Evolutionary conservation across 177 flowering plant genomes (phyloP), one percentile per base, ranked within the genome.

Genomic region (Tripterygium wilfordii): DNA sequence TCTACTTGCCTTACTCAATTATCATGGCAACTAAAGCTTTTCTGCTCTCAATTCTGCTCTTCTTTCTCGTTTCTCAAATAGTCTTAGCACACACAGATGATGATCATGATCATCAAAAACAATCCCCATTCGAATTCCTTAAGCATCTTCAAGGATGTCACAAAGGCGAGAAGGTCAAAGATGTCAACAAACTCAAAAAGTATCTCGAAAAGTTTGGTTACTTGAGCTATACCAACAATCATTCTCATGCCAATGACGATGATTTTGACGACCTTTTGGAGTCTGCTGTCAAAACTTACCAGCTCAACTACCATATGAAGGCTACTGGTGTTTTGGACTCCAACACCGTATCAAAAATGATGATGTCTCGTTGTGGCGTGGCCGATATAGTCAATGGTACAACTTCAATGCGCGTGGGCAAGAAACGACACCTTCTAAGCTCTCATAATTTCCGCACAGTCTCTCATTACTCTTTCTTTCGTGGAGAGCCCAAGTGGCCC

Each of bases 201-300:
- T 54, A 64, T 36, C 56, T 64, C 13, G 32, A 54, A 16, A 8
- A 33, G 0, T 64, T 58, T 36, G 58, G 51, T 4, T 45, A 54
- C 43, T 28, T 45, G 36, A 15, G 25, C 31, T 42, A 53, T 21
- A 9, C 23, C 10, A 16, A 36, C 9, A 17, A 36, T n/a, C 23
- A 33, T 2, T 29, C 13, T 3, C 39, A 35, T 30, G 20, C 36
- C 5, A 13, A 61, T 13, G 48, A 33, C 4, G 62, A 63, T 16
- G 42, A 36, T 14, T 68, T 77, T 27, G 79, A 77, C 38, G 71
- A 66, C 0, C 14, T 2, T 2, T 35, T 74, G 3, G 69, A 68
- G 49, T 27, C 42, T 0, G 82, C 79, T 1, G 8, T 77, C 61
- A 74, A 62, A 36, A 63, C 62, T 3, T 74, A 74, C 65, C 79